Conservation (phyloP, 1,284 basidiomycete genomes). For the Fistulina hepatica region DNA sequence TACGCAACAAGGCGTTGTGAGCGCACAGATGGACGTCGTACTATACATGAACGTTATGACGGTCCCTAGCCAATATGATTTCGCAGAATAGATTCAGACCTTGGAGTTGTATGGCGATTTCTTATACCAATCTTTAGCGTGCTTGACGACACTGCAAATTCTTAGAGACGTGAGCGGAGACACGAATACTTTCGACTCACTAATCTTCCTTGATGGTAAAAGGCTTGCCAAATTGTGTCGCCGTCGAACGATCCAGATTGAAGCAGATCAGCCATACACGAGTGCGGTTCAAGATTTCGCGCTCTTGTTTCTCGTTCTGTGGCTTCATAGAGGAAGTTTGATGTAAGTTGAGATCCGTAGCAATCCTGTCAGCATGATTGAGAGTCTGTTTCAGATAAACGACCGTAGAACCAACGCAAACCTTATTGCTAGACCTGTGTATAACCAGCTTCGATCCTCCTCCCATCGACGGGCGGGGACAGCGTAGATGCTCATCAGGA, state of each 20-base stretch:
- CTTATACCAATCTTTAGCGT: constrained; percentile 69
- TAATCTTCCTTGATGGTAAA: constrained; percentile 79
- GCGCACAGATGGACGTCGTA: constrained; percentile 67
- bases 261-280: constrained; percentile 84
- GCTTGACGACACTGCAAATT: constrained; percentile 49
- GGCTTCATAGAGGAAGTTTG: constrained; percentile 51
- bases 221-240: constrained; percentile 82
- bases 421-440: constrained; percentile 71
- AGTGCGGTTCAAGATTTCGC: constrained; percentile 72
- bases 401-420: background rate
- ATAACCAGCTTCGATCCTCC: constrained; percentile 74
- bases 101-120: constrained; percentile 48
- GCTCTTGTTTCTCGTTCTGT: constrained; percentile 53
- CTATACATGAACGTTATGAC: constrained; percentile 22
- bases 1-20: constrained; percentile 56
- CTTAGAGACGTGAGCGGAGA: constrained; percentile 4
- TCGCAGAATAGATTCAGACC: no score
- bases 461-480: constrained; percentile 75
- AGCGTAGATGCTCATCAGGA: constrained; percentile 69
- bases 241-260: constrained; percentile 72
- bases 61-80: constrained; percentile 14
- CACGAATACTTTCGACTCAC: constrained; percentile 22
- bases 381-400: constrained; percentile 16
- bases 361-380: constrained; percentile 55
- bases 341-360: constrained; percentile 79